Conservation (phyloP, 2,329 filamentous ascomycete genomes). For the Tolypocladium tropicale region DNA sequence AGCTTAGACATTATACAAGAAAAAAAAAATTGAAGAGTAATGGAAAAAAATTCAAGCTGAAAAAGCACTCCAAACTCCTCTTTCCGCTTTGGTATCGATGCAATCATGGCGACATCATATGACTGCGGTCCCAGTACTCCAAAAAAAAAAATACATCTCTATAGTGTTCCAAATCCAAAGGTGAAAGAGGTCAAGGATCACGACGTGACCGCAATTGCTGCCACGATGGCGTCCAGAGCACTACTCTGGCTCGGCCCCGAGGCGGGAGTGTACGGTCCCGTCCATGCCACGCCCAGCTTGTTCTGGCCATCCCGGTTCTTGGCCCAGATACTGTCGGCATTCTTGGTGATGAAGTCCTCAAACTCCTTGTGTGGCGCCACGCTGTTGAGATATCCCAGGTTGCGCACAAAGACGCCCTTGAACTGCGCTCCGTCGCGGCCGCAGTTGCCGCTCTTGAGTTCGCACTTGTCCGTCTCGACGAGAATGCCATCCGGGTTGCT, state of each 20-base stretch:
- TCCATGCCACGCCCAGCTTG: conserved; percentile 53
- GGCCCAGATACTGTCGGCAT: conserved; percentile 56
- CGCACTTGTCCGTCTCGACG: conserved; percentile 23
- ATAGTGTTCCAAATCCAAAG: too few species aligned
- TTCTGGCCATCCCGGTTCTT: conserved; percentile 38
- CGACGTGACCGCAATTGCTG: conserved; percentile 34
- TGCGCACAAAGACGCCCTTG: conserved; percentile 62
- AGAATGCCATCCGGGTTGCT: conserved; percentile 36
- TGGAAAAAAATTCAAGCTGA: too few species aligned
- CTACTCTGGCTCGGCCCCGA: conserved; percentile 53
- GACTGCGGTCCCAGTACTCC: background rate
- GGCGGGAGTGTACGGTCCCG: conserved; percentile 42
- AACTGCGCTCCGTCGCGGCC: conserved; percentile 50
- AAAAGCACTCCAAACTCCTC: background rate
- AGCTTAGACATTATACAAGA: background rate
- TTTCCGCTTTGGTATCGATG: background rate
- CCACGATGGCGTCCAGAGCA: conserved; percentile 57
- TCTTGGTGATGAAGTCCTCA: conserved; percentile 43
- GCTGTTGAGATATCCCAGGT: conserved; percentile 47
- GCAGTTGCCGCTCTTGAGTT: conserved; percentile 24
- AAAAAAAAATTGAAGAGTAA: background rate
- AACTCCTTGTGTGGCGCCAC: conserved; percentile 39
- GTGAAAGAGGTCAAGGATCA: too few species aligned
- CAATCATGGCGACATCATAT: background rate
- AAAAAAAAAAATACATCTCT: background rate